Evolutionary conservation across 139 green algal genomes (phyloP), one percentile per base, ranked within the genome.

Genomic region (Chlorella sp.): DNA sequence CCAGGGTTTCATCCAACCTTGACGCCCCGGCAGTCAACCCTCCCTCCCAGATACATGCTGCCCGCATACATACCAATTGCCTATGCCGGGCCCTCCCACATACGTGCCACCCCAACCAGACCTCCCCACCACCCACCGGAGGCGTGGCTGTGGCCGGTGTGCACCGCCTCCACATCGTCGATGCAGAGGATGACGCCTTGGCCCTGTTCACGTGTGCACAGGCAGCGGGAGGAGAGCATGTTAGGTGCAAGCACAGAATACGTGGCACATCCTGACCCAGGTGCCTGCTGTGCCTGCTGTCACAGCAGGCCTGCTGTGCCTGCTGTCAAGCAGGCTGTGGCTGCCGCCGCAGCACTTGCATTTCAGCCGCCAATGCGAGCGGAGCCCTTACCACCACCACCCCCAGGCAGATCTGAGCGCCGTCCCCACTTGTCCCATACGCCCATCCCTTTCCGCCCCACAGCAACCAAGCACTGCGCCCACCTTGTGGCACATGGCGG

Each of bases 401-500:
- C 28, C 24, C 14, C 28, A 11, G 19, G 77, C 37, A 48, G 16
- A 83, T 68, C n/a, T n/a, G 48, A 57, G 48, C 39, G 78, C 78
- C 39, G 12, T 37, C 16, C 39, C 40, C 21, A 34, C 39, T 19
- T 84, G 36, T 22, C 40, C 18, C n/a, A 19, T 34, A 12, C 34
- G 11, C 32, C 19, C 1, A 34, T 34, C 1, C 36, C 34, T 37
- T 4, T 42, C 80, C 19, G 42, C 80, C 42, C 40, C 39, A 60
- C 21, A 61, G 12, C 76, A 42, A 36, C 18, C 18, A 30, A 57
- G 48, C 48, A 16, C 48, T 57, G 48, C 48, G 12, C 69, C 48
- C 11, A 53, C 90, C 81, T 93, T 90, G 32, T 90, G 60, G 28
- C 64, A 86, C 91, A 93, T 93, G 14, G 64, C 79, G 16, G 91